A percentile compares a stretch with the other conserved stretches of the same genome.
Evolutionary conservation across 148 eudicot genomes (phyloP).

Genomic region (Cornus controversa): DNA sequence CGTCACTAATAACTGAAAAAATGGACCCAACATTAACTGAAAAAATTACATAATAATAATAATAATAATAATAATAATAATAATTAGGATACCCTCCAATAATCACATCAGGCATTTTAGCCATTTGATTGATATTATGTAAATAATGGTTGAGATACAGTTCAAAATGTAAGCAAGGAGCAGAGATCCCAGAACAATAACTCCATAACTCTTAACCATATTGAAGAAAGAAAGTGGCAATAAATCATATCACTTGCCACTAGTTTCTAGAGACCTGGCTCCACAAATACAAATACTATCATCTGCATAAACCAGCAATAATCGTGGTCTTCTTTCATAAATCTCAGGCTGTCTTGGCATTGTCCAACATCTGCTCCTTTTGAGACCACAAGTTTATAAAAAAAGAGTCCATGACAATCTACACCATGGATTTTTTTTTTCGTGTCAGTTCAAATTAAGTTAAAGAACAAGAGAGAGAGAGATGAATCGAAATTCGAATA

Average conservation of each 20-base stretch:
- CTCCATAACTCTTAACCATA: background rate
- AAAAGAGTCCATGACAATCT: conserved; percentile 83
- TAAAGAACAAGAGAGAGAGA: background rate
- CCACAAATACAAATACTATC: background rate
- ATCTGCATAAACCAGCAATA: background rate
- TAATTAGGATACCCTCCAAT: too few relatives aligned
- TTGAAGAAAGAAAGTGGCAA: background rate
- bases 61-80: too few relatives aligned
- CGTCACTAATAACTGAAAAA: too few relatives aligned
- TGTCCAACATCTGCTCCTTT: conserved; percentile 28
- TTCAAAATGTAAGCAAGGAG: too few relatives aligned
- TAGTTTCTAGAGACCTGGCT: background rate
- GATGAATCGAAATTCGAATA: background rate
- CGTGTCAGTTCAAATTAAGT: conserved; percentile 11
- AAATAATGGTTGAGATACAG: background rate
- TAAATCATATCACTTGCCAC: background rate
- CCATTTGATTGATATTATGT: background rate
- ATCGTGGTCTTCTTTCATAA: background rate
- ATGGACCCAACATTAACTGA: too few relatives aligned
- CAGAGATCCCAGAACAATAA: too few relatives aligned
- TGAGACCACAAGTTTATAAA: conserved; percentile 50
- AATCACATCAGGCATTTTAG: background rate
- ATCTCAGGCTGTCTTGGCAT: conserved; percentile 35
- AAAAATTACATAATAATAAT: too few relatives aligned
- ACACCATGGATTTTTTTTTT: conserved; percentile 16